Base-by-base conservation (phyloP, 176 grass and related monocot genomes). In the Chrysopogon serrulatus region DNA sequence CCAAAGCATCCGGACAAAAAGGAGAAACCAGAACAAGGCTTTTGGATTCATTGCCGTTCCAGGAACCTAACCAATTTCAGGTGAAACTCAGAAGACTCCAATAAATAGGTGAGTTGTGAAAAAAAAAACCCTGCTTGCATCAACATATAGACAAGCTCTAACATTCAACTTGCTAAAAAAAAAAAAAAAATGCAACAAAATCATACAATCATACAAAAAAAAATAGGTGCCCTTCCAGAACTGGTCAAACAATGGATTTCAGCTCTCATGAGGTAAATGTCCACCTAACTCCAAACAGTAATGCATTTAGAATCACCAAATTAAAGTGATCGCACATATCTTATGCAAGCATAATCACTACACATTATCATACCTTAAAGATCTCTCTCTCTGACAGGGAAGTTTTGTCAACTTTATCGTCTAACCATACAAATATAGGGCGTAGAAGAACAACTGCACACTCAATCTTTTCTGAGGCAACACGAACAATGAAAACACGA, bases 401-500 rank as follows among this genome's bases (percentile, higher is more conserved):
- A 64, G 82, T 72, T 94, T 76, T 87, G 79, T 94, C 83, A 79
- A 87, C 82, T 76, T 92, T 90, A 90, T 90, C 75, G 33, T 92
- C 87, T 73, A 98, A 83, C 96, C 91, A 95, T 48, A 82, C 75
- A 86, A 94, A 90, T 82, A 92, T 78, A 33, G 93, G 96, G 26
- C 86, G 83, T 67, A 98, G 89, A 82, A 98, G 91, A 84, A 95
- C 89, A 80, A 93, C 86, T 6, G 89, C 96, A 81, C 87, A 95
- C 81, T 94, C 93, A 44, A 87, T 86, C 68, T 88, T 95, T 92
- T 98, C 85, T 65, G 85, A 92, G 53, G 96, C 89, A 82, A 98
- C 75, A 44, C 93, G 93, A 71, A 90, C 83, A 85, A 98, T 88
- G 63, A 98, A 89, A 86, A 98, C 86, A 26, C 93, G 87, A 85